Evolutionary conservation across 495 filamentous ascomycete species (phyloP), one percentile per base, ranked within the genome.

Genomic region (Penicillium paxilli): DNA sequence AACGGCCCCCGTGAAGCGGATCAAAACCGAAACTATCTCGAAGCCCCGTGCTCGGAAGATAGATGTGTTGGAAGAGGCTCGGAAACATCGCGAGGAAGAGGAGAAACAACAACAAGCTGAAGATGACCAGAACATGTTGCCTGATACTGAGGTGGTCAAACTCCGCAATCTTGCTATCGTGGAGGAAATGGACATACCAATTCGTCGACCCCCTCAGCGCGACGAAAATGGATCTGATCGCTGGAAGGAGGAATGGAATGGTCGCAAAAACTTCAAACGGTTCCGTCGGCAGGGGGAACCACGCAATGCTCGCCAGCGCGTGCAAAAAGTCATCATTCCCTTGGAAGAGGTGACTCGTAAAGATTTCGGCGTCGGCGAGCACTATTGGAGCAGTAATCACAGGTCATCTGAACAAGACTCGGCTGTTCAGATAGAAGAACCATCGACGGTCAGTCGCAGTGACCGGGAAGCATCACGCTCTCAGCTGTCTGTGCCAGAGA

Each of bases 181-280:
- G 12, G 92, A 94, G 62, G 82, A 89, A 46, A 90, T 94, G 77
- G 82, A 88, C 16, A 58, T 97, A 9, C 75, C 70, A 0, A 21
- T 64, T 11, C 64, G 69, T 5, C 42, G 56, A 19, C 46, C 44
- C 16, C 50, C 51, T 47, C 16, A 24, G 1, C 41, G 56, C 23
- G 48, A 74, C 77, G 38, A 78, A 75, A 48, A 69, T 14, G 5
- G 2, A 25, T 77, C 79, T 48, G 80, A 82, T 9, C 81, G 91
- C 20, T 97, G 95, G 94, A 85, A 97, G 61, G 86, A 91, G 2
- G 76, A 79, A 30, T 98, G 95, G 95, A 96, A 97, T 64, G 94
- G 95, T 0, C 83, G 93, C 5, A 95, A 91, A 72, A 98, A 98
- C 59, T 98, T 97, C 77, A 98, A 98, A 70, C 87, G 83, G 58